phyloP scores from a whole-genome alignment of 2,329 filamentous ascomycete genomes.

The Xylariaceae sp. region DNA sequence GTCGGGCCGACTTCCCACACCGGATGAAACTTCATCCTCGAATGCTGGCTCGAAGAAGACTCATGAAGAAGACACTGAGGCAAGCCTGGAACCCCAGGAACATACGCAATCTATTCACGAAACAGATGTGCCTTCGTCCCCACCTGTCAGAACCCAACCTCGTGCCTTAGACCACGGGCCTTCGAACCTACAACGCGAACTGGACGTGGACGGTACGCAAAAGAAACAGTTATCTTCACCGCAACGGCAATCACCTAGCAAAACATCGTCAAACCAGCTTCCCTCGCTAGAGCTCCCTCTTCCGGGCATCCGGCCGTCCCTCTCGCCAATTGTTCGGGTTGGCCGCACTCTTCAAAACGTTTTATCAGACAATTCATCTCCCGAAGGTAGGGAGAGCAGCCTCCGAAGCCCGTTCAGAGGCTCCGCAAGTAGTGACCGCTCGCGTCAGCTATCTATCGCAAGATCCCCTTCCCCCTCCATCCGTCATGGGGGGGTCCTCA shows the following conservation, averaged over 20 bases:
- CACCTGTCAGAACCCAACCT: constrained; percentile 30
- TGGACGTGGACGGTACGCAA: constrained; percentile 22
- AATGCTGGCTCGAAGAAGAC: constrained; percentile 35
- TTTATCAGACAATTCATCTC: constrained; percentile 56
- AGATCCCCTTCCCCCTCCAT: constrained; percentile 27
- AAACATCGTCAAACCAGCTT: constrained; percentile 18
- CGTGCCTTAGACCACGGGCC: constrained; percentile 26
- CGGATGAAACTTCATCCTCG: constrained; percentile 44
- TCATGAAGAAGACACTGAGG: constrained; percentile 24
- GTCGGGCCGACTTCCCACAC: constrained; percentile 47
- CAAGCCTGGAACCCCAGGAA: constrained; percentile 11
- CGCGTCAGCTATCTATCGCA: constrained; percentile 24
- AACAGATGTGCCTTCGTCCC: constrained; percentile 35
- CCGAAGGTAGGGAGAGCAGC: constrained; percentile 47
- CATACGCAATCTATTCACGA: constrained; percentile 18
- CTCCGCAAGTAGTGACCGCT: constrained; percentile 31
- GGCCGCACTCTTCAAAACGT: constrained; percentile 55
- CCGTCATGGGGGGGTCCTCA: constrained; percentile 12
- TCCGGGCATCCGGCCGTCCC: constrained; percentile 26
- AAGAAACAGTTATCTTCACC: constrained; percentile 23
- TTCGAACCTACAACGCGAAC: constrained; percentile 24
- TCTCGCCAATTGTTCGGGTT: constrained; percentile 57
- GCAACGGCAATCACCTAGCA: constrained; percentile 20
- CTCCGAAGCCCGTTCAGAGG: constrained; percentile 54
- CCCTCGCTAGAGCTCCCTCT: constrained; percentile 25